Base-by-base conservation (phyloP, 2,329 filamentous ascomycete genomes). In the Rutstroemia sp. region DNA sequence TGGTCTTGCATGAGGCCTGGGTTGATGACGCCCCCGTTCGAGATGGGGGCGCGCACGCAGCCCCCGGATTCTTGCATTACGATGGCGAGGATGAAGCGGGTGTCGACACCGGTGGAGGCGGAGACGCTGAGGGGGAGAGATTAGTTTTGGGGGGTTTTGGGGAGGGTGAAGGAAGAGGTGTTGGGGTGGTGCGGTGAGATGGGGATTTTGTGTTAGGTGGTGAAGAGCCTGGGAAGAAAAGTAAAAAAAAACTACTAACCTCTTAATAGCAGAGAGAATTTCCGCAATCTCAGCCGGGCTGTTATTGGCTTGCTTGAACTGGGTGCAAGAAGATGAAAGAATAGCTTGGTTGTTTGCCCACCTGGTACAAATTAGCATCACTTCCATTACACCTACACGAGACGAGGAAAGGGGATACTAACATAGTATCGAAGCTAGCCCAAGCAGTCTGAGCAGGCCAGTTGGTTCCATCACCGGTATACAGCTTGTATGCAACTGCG, bases 21-120 rank as follows among this genome's bases (percentile, higher is more conserved):
- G 48, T 64, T 63, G 4, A 14, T 6, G 16, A 58, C 49, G 1
- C 52, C 45, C 12, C 58, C 51, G 47, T 38, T 21, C 12, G 54
- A 51, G 10, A 39, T 51, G 27, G 55, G 59, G 23, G 61, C 60
- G 18, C 59, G 56, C 7, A 65, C 66, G 27, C 63, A 62, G 21
- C 68, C 67, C 23, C 64, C 65, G 5, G 64, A 65, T 55, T 71
- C 70, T 61, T 71, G 70, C 62, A 71, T 65, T n/a, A 70, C 62
- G 18, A 69, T 60, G n/a, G 68, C 69, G 4, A 71, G 62, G 23
- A 70, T 69, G 56, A 70, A 67, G 3, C 69, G 63, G 2, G 18
- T 2, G 39, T 55, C 53, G 14, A 55, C 39, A 4, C 53, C 53
- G 19, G 46, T 44, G 18, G 19, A 25, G 2, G 5, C 44, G 2